phyloP scores from a whole-genome alignment of 1,284 basidiomycete genomes.

The Phaffia rhodozyma region DNA sequence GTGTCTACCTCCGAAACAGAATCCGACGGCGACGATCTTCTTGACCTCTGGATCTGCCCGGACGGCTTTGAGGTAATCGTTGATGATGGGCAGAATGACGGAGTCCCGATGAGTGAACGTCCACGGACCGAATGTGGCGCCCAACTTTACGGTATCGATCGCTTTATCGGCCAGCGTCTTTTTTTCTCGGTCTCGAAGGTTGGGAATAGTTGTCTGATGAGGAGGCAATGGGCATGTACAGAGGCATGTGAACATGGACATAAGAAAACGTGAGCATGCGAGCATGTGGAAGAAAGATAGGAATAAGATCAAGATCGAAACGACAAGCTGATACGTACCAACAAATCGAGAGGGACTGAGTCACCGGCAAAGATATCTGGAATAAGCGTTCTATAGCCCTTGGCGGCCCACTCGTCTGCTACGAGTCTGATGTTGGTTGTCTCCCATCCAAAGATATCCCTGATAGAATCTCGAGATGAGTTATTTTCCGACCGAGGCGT shows the following conservation, averaged over 20 bases:
- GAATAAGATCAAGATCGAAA: not conserved
- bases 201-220: conserved; percentile 18
- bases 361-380: conserved; percentile 20
- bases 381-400: conserved; percentile 21
- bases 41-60: conserved; percentile 18
- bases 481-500: too few species aligned
- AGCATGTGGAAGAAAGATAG: not conserved
- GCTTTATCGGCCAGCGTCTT: conserved; percentile 8
- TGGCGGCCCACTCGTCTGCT: conserved; percentile 23
- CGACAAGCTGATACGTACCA: conserved; percentile 6
- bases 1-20: conserved; percentile 25
- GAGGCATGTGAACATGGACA: not conserved
- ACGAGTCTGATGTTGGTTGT: conserved; percentile 19
- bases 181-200: conserved; percentile 14
- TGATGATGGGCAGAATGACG: conserved; percentile 21
- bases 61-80: conserved; percentile 21
- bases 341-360: conserved; percentile 10
- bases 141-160: conserved; percentile 4
- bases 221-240: not conserved
- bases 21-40: conserved; percentile 21
- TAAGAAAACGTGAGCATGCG: not conserved
- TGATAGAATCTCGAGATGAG: not conserved
- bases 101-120: conserved; percentile 22
- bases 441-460: conserved; percentile 23
- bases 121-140: conserved; percentile 17